Conservation (phyloP, 805 yeast species). For the Komagataella mondaviorum region DNA sequence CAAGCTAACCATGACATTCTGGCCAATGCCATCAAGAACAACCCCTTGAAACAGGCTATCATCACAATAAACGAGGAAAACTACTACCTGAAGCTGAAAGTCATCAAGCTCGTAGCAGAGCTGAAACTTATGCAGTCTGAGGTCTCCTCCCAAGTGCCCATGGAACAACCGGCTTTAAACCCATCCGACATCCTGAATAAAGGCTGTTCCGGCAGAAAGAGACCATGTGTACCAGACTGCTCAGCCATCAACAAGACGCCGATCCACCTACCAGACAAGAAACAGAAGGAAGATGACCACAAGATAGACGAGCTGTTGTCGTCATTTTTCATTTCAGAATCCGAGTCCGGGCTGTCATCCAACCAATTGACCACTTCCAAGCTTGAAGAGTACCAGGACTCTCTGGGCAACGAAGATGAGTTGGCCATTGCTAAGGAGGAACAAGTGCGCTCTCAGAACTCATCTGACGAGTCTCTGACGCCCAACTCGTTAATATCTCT, state of each 20-base stretch:
- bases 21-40: neutral
- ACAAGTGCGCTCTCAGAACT: neutral
- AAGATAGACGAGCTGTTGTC: neutral
- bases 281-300: conserved; percentile 1
- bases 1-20: neutral
- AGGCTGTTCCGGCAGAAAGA: neutral
- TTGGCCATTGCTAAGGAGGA: neutral
- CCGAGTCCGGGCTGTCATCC: neutral
- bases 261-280: neutral
- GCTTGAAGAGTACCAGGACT: neutral
- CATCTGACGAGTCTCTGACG: conserved; percentile 5
- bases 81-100: conserved; percentile 26
- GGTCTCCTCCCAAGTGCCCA: neutral
- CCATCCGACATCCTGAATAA: neutral
- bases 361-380: neutral
- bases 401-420: neutral
- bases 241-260: neutral
- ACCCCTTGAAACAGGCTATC: conserved; percentile 25
- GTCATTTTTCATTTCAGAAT: neutral
- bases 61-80: conserved; percentile 30
- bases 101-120: conserved; percentile 29
- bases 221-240: neutral
- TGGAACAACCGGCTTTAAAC: neutral
- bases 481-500: conserved; percentile 7
- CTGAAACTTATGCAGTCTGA: conserved; percentile 21